Conservation (phyloP, 345 rosid species). For the Raphanus raphanistrum region DNA sequence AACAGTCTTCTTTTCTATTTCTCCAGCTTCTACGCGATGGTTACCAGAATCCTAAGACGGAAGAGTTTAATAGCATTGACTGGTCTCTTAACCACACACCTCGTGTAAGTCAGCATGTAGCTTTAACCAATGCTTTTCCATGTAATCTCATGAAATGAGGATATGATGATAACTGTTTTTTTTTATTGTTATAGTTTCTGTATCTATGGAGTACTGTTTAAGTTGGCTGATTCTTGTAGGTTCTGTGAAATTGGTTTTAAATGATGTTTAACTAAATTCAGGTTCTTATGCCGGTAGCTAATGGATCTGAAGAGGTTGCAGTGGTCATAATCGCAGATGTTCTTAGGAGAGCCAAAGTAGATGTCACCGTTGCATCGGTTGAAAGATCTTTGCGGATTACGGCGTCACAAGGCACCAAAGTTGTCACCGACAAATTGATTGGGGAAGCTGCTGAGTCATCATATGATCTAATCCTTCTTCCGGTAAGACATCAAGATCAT, state of each 20-base stretch:
- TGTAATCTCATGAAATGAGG: neutral
- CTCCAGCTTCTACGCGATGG: slow-evolving; percentile 55
- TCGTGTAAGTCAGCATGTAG: slow-evolving; percentile 50
- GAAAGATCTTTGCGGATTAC: slow-evolving; percentile 60
- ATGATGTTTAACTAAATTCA: slow-evolving; percentile 34
- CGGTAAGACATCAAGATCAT: slow-evolving; percentile 46
- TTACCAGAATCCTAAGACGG: slow-evolving; percentile 46
- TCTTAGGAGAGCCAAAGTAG: slow-evolving; percentile 76
- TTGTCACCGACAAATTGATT: slow-evolving; percentile 75
- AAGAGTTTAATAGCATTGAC: slow-evolving; percentile 74
- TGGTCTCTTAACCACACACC: slow-evolving; percentile 70
- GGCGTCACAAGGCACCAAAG: slow-evolving; percentile 73
- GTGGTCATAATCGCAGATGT: slow-evolving; percentile 67
- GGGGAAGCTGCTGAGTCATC: slow-evolving; percentile 53
- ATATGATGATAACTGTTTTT: slow-evolving; percentile 13
- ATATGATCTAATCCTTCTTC: slow-evolving; percentile 82
- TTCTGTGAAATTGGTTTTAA: neutral
- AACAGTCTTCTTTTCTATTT: slow-evolving; percentile 19
- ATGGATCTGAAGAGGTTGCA: slow-evolving; percentile 84
- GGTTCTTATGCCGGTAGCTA: slow-evolving; percentile 88
- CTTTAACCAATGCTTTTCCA: slow-evolving; percentile 16
- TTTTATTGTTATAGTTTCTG: neutral
- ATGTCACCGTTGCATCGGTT: slow-evolving; percentile 82
- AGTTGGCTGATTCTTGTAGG: slow-evolving; percentile 2
- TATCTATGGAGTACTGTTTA: neutral